Conservation (phyloP, 2,329 filamentous ascomycete genomes). For the Colletotrichum sp. region DNA sequence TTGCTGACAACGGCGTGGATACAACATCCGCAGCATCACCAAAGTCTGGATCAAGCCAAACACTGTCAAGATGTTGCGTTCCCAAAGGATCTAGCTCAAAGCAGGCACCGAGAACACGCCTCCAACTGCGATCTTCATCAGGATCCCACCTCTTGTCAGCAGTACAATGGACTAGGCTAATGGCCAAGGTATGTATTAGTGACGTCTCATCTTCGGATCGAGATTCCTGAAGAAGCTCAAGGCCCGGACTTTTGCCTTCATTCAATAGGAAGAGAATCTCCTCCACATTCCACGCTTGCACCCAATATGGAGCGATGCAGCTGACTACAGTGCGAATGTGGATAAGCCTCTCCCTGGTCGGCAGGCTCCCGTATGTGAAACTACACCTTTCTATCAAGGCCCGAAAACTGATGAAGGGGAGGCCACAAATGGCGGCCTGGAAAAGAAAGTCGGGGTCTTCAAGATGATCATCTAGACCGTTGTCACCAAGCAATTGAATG, state of each 20-base stretch:
- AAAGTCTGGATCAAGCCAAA: rapidly evolving
- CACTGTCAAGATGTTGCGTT: rapidly evolving
- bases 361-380: rapidly evolving
- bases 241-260: rapidly evolving
- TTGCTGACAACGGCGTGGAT: not conserved
- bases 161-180: rapidly evolving
- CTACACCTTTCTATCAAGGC: not conserved
- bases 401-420: not conserved
- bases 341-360: rapidly evolving
- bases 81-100: not conserved
- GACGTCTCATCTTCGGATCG: too few species aligned
- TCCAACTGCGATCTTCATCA: not conserved
- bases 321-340: rapidly evolving
- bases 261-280: not conserved
- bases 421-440: rapidly evolving
- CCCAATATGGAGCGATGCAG: rapidly evolving
- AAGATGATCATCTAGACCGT: not conserved
- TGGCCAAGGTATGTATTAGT: not conserved
- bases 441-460: rapidly evolving
- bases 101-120: not conserved
- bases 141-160: not conserved
- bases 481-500: rapidly evolving
- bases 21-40: rapidly evolving
- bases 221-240: not conserved
- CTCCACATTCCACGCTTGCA: rapidly evolving